These are phyloP conservation scores for Terfezia claveryi DNA, from an alignment of 495 filamentous ascomycete genomes.

Conservation along the genomic window DNA sequence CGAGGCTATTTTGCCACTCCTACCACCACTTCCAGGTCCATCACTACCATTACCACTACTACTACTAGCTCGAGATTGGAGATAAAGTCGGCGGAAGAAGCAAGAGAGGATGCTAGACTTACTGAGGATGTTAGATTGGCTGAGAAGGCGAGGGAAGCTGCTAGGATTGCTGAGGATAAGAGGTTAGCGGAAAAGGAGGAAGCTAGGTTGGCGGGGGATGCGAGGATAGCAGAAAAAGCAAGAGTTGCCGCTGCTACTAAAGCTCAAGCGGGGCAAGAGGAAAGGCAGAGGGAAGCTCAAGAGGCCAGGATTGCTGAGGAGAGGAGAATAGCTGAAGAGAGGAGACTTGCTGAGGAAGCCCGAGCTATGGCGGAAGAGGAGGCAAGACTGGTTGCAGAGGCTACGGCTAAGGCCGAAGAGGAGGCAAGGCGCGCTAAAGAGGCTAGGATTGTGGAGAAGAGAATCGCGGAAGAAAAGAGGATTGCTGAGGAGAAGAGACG, in stretches of 20 bases:
- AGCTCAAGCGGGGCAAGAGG: neutral
- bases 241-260: neutral
- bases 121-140: neutral
- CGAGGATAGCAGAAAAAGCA: neutral
- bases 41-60: neutral
- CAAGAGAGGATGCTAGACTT: neutral
- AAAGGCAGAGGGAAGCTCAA: constrained; percentile 1
- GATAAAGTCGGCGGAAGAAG: neutral
- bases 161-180: neutral
- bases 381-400: neutral
- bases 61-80: neutral
- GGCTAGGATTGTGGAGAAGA: neutral
- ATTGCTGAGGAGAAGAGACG: neutral
- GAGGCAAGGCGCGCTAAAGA: neutral
- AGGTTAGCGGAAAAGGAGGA: neutral
- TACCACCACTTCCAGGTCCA: neutral
- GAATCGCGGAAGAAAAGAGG: neutral
- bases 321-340: neutral
- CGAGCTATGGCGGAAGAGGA: neutral
- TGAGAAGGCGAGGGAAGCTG: neutral
- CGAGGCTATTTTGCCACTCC: neutral
- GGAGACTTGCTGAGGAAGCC: neutral
- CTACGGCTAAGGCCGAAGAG: neutral
- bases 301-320: neutral
- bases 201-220: neutral